Evolutionary conservation across 495 filamentous ascomycete species (phyloP), one percentile per base, ranked within the genome.

Genomic region (Trichoderma virens): DNA sequence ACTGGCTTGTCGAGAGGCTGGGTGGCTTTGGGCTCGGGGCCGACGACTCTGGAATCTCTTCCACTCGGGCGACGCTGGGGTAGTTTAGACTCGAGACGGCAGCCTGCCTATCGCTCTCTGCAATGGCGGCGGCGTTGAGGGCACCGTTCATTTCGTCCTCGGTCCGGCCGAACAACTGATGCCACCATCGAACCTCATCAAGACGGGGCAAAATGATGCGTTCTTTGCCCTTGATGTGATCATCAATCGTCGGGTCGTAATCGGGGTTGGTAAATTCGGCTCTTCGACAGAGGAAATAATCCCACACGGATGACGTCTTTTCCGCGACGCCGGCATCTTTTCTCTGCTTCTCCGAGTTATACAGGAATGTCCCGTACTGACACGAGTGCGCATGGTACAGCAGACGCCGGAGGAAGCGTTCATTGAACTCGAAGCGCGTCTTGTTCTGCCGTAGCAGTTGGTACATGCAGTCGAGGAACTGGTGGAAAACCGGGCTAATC

Each of bases 341-440:
- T 0, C 95, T 88, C 68, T 96, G 88, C 68, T 93, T 93, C 70
- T 99, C 95, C 67, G 85, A 93, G 78, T 99, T 96, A 76, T 88
- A 96, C 43, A 99, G 80, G 72, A 99, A 99, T 1, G 92, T 97
- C 51, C 95, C 95, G 66, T 96, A 99, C 71, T 99, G 95, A 66
- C 93, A 97, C 3, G 92, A 91, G 69, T 98, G 94, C 1, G 96
- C 84, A 70, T 99, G 95, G 70, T 97, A 99, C 5, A 97, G 81
- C 4, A 99, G 75, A 11, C 95, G 86, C 5, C 92, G 85, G 11
- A 99, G 81, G 72, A 99, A 97, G 1, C 93, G 87, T 70, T 98
- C 95, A 67, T 96, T 98, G 77, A 93, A 99, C 70, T 99, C 93
- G 70, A 99, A 99, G 1, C 94, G 85, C 31, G 86, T 90, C 0